These are phyloP conservation scores for Termitomyces sp. DNA, from an alignment of 768 basidiomycete species.

Conservation along the genomic window DNA sequence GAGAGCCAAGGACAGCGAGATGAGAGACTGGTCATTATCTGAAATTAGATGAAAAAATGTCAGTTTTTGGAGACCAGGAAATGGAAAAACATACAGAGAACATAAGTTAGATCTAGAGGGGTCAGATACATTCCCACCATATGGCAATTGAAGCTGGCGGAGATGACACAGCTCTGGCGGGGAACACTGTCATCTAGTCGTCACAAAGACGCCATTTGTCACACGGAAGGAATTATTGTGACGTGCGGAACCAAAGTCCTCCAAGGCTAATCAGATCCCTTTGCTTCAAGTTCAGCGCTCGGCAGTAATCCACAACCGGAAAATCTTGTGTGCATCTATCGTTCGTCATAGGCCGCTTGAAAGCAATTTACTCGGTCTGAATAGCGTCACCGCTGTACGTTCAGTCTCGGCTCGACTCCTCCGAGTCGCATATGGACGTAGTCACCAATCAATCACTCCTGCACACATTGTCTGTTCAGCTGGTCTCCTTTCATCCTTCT, in stretches of 20 bases:
- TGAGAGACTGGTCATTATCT: slow-evolving; percentile 60
- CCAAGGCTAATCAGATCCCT: too few species aligned
- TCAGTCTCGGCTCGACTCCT: not conserved
- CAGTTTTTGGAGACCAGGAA: not conserved
- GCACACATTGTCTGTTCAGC: not conserved
- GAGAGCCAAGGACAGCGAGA: slow-evolving; percentile 54
- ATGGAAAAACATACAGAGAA: slow-evolving; percentile 39
- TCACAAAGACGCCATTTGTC: not conserved
- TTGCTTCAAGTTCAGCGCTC: not conserved
- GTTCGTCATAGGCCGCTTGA: too few species aligned
- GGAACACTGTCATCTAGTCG: not conserved
- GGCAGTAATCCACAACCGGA: too few species aligned
- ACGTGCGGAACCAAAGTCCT: too few species aligned
- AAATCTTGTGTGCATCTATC: not conserved
- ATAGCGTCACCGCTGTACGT: not conserved
- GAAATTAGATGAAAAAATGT: not conserved
- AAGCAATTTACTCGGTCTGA: not conserved
- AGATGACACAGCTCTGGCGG: not conserved
- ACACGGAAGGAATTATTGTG: not conserved
- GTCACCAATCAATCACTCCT: not conserved
- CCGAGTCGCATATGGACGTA: too few species aligned
- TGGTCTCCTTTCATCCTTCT: not conserved
- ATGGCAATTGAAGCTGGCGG: not conserved
- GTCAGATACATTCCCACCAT: slow-evolving; percentile 15
- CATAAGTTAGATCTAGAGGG: slow-evolving; percentile 63